Percentiles rank a stretch among this genome's conserved stretches.
phyloP scores from a whole-genome alignment of 1,284 basidiomycete genomes.

The Boletus subluridellus region DNA sequence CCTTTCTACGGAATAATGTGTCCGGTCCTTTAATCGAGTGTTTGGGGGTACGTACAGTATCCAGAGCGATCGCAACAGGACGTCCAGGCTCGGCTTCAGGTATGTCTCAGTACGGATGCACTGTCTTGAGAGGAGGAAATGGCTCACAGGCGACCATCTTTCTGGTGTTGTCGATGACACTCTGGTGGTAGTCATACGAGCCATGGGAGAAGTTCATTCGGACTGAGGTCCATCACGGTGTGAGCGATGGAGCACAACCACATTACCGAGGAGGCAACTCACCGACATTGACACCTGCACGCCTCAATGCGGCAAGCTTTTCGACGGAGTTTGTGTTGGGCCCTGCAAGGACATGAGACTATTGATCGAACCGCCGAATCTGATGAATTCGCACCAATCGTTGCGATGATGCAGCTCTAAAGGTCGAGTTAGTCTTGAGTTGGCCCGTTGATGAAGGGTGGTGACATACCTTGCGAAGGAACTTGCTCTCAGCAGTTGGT shows the following conservation, averaged over 20 bases:
- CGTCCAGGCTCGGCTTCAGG: slow-evolving; percentile 62
- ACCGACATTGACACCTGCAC: slow-evolving; percentile 96
- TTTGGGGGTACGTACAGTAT: slow-evolving; percentile 64
- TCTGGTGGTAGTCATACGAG: slow-evolving; percentile 95
- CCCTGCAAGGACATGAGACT: slow-evolving; percentile 44
- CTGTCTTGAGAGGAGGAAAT: background rate
- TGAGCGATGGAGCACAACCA: slow-evolving; percentile 8
- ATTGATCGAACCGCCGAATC: slow-evolving; percentile 2
- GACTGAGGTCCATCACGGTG: slow-evolving; percentile 47
- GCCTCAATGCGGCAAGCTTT: slow-evolving; percentile 75
- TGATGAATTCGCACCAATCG: slow-evolving; percentile 66
- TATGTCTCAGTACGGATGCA: slow-evolving; percentile 12
- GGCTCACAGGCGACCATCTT: slow-evolving; percentile 71
- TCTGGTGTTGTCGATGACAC: slow-evolving; percentile 94
- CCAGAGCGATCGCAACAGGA: slow-evolving; percentile 95
- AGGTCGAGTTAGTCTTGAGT: slow-evolving; percentile 7
- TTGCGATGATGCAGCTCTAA: slow-evolving; percentile 94
- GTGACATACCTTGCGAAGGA: slow-evolving; percentile 73
- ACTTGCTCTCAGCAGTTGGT: slow-evolving; percentile 76
- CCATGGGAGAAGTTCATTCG: slow-evolving; percentile 99
- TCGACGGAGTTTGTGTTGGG: slow-evolving; percentile 91
- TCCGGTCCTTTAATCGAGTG: slow-evolving; percentile 11
- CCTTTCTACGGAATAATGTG: slow-evolving; percentile 70
- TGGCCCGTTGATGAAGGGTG: background rate
- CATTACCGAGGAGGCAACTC: slow-evolving; percentile 33